Percentiles rank a stretch among this genome's conserved stretches.
Conservation (phyloP, 2,329 filamentous ascomycete genomes). For the Fusarium burgessii region DNA sequence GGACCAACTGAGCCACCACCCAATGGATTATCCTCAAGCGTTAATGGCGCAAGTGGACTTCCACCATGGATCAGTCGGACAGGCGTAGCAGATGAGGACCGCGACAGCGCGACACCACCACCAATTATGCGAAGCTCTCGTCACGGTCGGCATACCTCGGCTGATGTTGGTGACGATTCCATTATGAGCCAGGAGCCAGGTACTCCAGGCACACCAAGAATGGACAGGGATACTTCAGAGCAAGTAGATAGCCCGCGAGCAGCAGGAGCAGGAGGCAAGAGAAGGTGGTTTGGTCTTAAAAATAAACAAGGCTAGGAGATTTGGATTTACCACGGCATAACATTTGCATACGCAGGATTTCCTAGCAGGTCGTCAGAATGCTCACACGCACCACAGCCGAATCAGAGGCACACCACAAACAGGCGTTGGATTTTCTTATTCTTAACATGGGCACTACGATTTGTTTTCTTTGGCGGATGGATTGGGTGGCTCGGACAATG, state of each 20-base stretch:
- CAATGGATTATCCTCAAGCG: constrained; percentile 32
- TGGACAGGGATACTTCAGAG: constrained; percentile 31
- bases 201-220: constrained; percentile 36
- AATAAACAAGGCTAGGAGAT: constrained; percentile 45
- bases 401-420: constrained; percentile 18
- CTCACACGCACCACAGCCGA: constrained; percentile 13
- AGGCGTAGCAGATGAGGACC: constrained; percentile 56
- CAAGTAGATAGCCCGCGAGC: constrained; percentile 32
- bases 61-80: constrained; percentile 56
- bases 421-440: constrained; percentile 41
- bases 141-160: constrained; percentile 47
- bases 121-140: constrained; percentile 64
- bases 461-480: constrained; percentile 20
- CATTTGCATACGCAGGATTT: constrained; percentile 16
- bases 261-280: constrained; percentile 44
- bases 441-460: constrained; percentile 15
- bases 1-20: constrained; percentile 18
- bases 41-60: constrained; percentile 51
- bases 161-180: constrained; percentile 31
- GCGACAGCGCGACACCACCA: constrained; percentile 65
- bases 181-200: constrained; percentile 28
- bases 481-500: constrained; percentile 13
- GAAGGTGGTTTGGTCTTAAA: constrained; percentile 54
- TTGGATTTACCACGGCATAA: constrained; percentile 32
- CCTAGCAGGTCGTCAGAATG: constrained; percentile 18